Percentiles rank a stretch among this genome's conserved stretches.
Evolutionary conservation across 306 rosid genomes (phyloP).

Genomic region (Ammopiptanthus mongolicus): DNA sequence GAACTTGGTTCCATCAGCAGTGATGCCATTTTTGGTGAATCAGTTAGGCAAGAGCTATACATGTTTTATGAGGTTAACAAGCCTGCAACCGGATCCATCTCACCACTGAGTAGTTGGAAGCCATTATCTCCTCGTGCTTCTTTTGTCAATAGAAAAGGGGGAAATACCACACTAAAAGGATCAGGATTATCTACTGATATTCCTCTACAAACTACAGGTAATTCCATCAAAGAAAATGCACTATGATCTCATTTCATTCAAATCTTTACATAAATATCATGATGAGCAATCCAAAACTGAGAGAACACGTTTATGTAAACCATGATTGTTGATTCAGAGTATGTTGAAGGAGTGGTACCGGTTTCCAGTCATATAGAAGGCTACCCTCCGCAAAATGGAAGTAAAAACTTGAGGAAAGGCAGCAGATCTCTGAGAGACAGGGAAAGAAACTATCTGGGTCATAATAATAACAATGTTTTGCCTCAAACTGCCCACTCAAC

Average conservation of each 20-base stretch:
- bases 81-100: slow-evolving; percentile 21
- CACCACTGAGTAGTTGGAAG: slow-evolving; percentile 34
- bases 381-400: slow-evolving; percentile 22
- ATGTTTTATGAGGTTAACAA: slow-evolving; percentile 59
- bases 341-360: slow-evolving; percentile 34
- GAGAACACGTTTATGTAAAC: slow-evolving; percentile 18
- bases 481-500: slow-evolving; percentile 37
- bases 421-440: slow-evolving; percentile 38
- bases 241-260: slow-evolving; percentile 18
- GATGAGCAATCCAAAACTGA: slow-evolving; percentile 12
- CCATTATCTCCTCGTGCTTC: slow-evolving; percentile 37
- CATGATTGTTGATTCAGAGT: slow-evolving; percentile 51
- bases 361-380: slow-evolving; percentile 37
- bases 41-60: slow-evolving; percentile 70
- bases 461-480: slow-evolving; percentile 17
- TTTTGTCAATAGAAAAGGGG: slow-evolving; percentile 24
- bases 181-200: slow-evolving; percentile 27
- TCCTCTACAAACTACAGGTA: slow-evolving; percentile 49
- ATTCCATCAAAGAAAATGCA: slow-evolving; percentile 23
- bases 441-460: slow-evolving; percentile 32
- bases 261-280: not conserved
- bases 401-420: slow-evolving; percentile 35
- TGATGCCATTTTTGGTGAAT: slow-evolving; percentile 37
- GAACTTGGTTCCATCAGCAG: slow-evolving; percentile 31
- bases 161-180: slow-evolving; percentile 25